These are phyloP conservation scores for Pichia deserticola DNA, from an alignment of 805 yeast genomes.

Conservation along the genomic window DNA sequence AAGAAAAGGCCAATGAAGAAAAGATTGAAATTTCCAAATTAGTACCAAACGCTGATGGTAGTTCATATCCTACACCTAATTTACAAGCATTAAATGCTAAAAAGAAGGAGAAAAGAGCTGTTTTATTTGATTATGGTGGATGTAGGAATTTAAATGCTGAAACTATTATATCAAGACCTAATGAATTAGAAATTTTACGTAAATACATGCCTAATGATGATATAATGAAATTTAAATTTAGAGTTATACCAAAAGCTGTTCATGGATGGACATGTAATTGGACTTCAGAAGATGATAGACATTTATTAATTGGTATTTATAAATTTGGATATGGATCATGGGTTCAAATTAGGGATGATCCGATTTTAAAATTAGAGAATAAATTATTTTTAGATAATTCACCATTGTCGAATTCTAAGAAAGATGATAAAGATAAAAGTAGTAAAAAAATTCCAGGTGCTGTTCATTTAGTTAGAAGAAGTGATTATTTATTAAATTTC, in stretches of 20 bases:
- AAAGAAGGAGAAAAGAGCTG: constrained; percentile 82
- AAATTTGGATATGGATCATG: constrained; percentile 96
- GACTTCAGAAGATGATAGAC: constrained; percentile 77
- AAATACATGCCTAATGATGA: constrained; percentile 46
- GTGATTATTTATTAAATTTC: constrained; percentile 74
- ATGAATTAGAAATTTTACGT: constrained; percentile 66
- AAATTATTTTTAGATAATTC: constrained; percentile 62
- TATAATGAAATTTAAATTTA: constrained; percentile 54
- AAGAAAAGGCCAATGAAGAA: constrained; percentile 51
- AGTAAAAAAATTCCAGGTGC: constrained; percentile 78
- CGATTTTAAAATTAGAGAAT: constrained; percentile 76
- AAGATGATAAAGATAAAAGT: constrained; percentile 31
- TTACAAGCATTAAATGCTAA: constrained; percentile 38
- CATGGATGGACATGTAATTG: constrained; percentile 89
- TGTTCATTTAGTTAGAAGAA: constrained; percentile 85
- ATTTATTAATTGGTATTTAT: constrained; percentile 76
- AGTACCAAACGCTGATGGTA: constrained; percentile 24
- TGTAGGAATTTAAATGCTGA: constrained; percentile 91
- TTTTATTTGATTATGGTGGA: constrained; percentile 78
- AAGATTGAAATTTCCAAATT: constrained; percentile 32
- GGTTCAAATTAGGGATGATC: constrained; percentile 92
- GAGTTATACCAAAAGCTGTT: constrained; percentile 65
- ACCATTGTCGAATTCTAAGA: constrained; percentile 28
- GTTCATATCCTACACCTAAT: constrained; percentile 26
- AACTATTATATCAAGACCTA: constrained; percentile 70